Conservation (phyloP, 805 yeast species). For the Pichia nanzhaoensis region DNA sequence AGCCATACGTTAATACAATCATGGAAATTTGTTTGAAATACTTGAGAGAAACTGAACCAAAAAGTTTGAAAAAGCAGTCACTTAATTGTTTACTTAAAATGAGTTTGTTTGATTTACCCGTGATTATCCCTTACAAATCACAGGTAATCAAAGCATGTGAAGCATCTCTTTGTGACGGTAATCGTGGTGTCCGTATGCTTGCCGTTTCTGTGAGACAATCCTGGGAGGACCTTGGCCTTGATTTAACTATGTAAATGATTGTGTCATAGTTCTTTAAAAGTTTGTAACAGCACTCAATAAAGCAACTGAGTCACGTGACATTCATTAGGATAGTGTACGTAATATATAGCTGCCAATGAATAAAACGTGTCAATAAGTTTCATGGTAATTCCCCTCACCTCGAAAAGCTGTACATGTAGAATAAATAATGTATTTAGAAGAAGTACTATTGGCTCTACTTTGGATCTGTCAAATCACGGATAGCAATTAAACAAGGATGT, state of each 20-base stretch:
- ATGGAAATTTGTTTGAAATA: constrained; percentile 1
- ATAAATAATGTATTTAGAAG: neutral
- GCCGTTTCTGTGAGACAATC: constrained; percentile 78
- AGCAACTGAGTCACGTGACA: neutral
- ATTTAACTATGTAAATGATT: neutral
- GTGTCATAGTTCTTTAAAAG: neutral
- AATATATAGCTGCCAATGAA: neutral
- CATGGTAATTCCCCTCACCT: constrained; percentile 4
- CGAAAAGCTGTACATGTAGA: neutral
- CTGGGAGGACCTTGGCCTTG: constrained; percentile 46
- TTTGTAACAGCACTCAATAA: neutral
- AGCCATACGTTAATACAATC: constrained; percentile 13
- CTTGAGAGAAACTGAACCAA: neutral
- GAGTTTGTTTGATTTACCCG: constrained; percentile 37
- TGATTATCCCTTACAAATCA: constrained; percentile 46
- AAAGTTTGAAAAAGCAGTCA: constrained; percentile 24
- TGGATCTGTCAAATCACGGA: neutral
- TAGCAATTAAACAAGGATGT: constrained; percentile 2
- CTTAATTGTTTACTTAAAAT: constrained; percentile 47
- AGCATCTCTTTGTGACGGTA: constrained; percentile 61
- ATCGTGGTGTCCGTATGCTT: constrained; percentile 65
- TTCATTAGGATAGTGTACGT: neutral
- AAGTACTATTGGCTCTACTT: neutral
- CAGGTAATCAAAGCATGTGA: constrained; percentile 42
- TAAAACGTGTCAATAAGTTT: neutral